Evolutionary conservation across 805 yeast species (phyloP), one percentile per base, ranked within the genome.

Genomic region (Lipomyces chichibuensis): DNA sequence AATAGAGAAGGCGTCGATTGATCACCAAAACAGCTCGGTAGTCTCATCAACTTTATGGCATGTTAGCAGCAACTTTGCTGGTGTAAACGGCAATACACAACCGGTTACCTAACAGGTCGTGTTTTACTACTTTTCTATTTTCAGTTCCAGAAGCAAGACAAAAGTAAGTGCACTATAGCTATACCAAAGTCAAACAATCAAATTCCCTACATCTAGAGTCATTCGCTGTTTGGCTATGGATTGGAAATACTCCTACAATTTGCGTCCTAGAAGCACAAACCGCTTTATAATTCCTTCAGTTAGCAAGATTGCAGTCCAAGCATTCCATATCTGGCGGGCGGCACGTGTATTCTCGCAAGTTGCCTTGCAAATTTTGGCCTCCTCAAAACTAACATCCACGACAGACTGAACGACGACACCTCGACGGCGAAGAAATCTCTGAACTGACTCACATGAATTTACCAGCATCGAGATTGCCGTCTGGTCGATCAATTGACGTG

Each of bases 361-460:
- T 8, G 62, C 62, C 29, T 49, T 29, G 27, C 55, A 27, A 46
- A 59, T 23, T 23, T 20, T 20, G 25, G 62, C 62, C 32, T 59
- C 55, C 49, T 59, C 62, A 56, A 32, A 59, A 11, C 54, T 46
- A 39, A 59, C 25, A n/a, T 59, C 62, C 8, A 49, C 14, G 6
- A 43, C 27, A 1, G 37, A 25, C 3, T 59, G 25, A 5, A 59
- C n/a, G 11, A 17, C 23, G 17, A 59, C 27, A 29, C 49, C 25
- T 25, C 49, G 32, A 14, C 23, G 27, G 33, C 37, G 9, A 23
- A 29, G 33, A 43, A 29, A 49, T 14, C 11, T 29, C 29, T 46
- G 20, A 14, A 59, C 55, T 17, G 35, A 23, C 17, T 27, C 8
- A 23, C n/a, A 5, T 8, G 54, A 37, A 49, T 59, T 49, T 13